These are phyloP conservation scores for Adenanthera pavonina DNA, from an alignment of 306 rosid genomes.

Conservation along the genomic window DNA sequence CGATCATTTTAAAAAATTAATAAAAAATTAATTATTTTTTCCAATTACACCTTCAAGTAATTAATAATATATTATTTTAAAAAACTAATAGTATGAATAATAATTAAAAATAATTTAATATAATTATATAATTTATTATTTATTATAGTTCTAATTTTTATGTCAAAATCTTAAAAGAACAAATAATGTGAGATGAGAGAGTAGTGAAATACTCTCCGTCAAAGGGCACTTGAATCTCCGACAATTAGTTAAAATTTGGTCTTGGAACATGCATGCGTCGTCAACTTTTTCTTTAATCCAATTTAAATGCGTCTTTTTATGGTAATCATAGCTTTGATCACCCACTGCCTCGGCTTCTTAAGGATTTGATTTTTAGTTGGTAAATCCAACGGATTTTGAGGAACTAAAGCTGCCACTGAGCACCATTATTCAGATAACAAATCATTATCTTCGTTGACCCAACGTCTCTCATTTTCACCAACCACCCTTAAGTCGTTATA, in stretches of 20 bases:
- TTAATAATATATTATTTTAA: too few relatives aligned
- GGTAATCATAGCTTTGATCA: conserved; percentile 12
- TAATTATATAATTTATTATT: too few relatives aligned
- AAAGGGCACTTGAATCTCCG: not conserved
- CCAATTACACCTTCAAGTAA: too few relatives aligned
- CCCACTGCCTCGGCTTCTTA: not conserved
- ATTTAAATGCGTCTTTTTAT: conserved; percentile 3
- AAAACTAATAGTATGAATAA: too few relatives aligned
- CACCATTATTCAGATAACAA: conserved; percentile 15
- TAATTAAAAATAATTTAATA: too few relatives aligned
- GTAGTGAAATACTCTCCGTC: too few relatives aligned
- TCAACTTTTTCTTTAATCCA: not conserved
- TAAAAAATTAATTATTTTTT: too few relatives aligned
- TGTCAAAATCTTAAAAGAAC: too few relatives aligned
- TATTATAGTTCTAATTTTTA: too few relatives aligned
- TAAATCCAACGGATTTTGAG: conserved; percentile 12
- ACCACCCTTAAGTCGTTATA: conserved; percentile 35
- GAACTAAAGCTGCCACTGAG: not conserved
- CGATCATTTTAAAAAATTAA: too few relatives aligned
- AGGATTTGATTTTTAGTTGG: conserved; percentile 14
- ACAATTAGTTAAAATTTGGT: not conserved
- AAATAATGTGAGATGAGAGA: too few relatives aligned
- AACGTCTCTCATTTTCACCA: conserved; percentile 13
- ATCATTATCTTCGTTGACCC: conserved; percentile 25
- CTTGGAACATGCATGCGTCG: conserved; percentile 14